Evolutionary conservation across 2,329 filamentous ascomycete species (phyloP), one percentile per base, ranked within the genome.

Genomic region (Verticillium dahliae): DNA sequence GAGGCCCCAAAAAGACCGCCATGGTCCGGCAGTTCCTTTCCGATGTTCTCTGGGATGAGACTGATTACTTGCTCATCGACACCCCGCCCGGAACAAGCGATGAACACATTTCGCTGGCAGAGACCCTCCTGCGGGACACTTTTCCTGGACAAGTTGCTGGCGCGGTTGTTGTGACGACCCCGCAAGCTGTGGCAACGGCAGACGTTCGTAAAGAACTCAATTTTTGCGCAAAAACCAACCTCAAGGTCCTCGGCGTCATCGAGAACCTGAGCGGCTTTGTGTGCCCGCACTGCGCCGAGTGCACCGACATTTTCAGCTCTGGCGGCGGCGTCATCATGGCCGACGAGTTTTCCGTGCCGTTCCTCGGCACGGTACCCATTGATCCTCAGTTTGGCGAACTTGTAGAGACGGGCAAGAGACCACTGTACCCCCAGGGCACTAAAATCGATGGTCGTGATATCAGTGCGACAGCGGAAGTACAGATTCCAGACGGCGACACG

Each of bases 1-100:
- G 95, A 60, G 95, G 95, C 0, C 95, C 95, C 2, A 99, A 99
- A 78, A 99, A 99, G 79, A 99, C 95, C 4, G 95, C 95, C 58
- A 99, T 99, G 95, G 92, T 99, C 62, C 87, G 93, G 50, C 95
- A 99, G 74, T 99, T 99, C 72, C 81, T 99, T 34, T 90, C 90
- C 1, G 93, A 97, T 71, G 93, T 97, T 4, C 82, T 91, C 35
- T 98, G 95, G 95, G 84, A 86, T 60, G 84, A 88, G 31, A 85
- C 91, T n/a, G 94, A 98, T 73, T 98, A 91, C 71, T 82, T 99
- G 0, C 84, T 99, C 62, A 91, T 99, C 70, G 95, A 99, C 75
- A 99, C 95, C 3, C 95, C 95, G 13, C 95, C 95, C 0, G 95
- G 95, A 2, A 99, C 95, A 2, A 95, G 90, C 63, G 95, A 99